Evolutionary conservation across 176 grass and related monocot genomes (phyloP).

Genomic region (Rhynchospora breviuscula): DNA sequence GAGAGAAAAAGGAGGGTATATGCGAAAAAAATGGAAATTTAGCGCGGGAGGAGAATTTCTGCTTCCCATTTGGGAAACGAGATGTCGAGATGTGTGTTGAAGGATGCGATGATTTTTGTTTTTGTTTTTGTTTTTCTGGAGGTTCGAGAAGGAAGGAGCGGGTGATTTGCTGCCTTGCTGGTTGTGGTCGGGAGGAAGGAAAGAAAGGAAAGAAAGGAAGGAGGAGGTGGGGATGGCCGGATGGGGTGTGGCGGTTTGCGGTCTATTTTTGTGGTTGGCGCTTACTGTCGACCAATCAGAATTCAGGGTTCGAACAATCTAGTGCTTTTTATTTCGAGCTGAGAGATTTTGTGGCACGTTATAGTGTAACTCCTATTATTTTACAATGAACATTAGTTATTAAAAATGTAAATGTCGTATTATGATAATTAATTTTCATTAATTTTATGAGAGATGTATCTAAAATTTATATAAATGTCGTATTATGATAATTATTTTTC

Average conservation of each 20-base stretch:
- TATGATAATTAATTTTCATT: too few species aligned
- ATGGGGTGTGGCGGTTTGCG: conserved; percentile 35
- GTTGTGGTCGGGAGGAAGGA: neutral
- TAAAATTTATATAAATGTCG: too few species aligned
- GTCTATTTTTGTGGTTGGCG: neutral
- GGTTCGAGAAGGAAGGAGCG: neutral
- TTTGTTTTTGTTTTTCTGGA: neutral
- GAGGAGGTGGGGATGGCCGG: neutral
- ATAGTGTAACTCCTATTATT: too few species aligned
- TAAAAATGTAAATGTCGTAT: too few species aligned
- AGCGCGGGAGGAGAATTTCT: neutral
- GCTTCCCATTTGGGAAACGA: neutral
- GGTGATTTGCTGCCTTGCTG: neutral
- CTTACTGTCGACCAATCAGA: too few species aligned
- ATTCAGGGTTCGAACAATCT: too few species aligned
- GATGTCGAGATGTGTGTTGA: neutral
- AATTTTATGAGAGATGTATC: too few species aligned
- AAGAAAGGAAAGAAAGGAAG: neutral
- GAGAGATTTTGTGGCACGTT: too few species aligned
- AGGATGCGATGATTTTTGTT: neutral
- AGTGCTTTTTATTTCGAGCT: too few species aligned
- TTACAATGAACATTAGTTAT: too few species aligned
- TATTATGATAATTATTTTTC: too few species aligned
- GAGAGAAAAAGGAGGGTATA: conserved; percentile 38
- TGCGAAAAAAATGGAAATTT: conserved; percentile 32